These are phyloP conservation scores for Macrophomina pseudophaseolina DNA, from an alignment of 2,329 filamentous ascomycete species.

Conservation along the genomic window DNA sequence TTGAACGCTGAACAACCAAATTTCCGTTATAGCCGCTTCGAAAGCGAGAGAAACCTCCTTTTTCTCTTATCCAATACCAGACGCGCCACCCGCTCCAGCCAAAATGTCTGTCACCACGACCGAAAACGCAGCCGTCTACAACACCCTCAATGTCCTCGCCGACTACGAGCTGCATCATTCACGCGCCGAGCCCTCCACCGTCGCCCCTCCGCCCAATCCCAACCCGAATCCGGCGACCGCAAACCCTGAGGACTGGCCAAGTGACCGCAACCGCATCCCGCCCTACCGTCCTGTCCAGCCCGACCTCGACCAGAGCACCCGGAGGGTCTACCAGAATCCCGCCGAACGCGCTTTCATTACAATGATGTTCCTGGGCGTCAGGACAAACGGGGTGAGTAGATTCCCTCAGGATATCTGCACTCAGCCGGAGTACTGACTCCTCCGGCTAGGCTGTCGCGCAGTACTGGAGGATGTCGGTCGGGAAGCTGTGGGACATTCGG, in stretches of 20 bases:
- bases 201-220: conserved; percentile 38
- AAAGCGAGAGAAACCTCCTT: not conserved
- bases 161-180: conserved; percentile 57
- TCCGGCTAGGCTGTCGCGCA: conserved; percentile 8
- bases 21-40: not conserved
- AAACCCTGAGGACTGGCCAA: conserved; percentile 53
- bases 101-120: conserved; percentile 54
- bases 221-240: conserved; percentile 36
- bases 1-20: not conserved
- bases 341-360: conserved; percentile 55
- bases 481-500: conserved; percentile 57
- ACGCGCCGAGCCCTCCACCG: conserved; percentile 33
- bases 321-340: conserved; percentile 52
- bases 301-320: conserved; percentile 47
- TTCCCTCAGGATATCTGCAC: not conserved
- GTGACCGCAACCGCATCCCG: conserved; percentile 54
- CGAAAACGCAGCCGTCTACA: conserved; percentile 45
- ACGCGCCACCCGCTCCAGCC: conserved; percentile 3
- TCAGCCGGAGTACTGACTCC: conserved; percentile 3
- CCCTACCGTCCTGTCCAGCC: conserved; percentile 53
- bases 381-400: conserved; percentile 49
- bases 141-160: conserved; percentile 45
- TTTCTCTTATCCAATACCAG: conserved; percentile 13
- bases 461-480: conserved; percentile 40
- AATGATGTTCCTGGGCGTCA: conserved; percentile 57